These are phyloP conservation scores for Sarocladiaceae sp. DNA, from an alignment of 2,329 filamentous ascomycete species.

Conservation along the genomic window DNA sequence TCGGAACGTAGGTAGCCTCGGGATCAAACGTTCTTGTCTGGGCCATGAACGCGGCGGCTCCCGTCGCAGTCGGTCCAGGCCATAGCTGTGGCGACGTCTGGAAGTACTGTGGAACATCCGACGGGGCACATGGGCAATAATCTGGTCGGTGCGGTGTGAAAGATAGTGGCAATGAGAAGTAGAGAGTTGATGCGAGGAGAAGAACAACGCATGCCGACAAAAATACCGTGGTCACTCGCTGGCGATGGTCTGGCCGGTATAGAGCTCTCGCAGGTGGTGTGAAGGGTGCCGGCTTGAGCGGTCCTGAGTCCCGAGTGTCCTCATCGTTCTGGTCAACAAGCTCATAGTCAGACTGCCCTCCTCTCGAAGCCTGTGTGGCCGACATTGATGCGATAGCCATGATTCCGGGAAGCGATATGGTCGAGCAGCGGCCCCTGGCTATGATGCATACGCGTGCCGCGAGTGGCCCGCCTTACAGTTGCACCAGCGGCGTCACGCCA, in stretches of 20 bases:
- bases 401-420: neutral
- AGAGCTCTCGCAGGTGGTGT: constrained; percentile 8
- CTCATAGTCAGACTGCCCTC: neutral
- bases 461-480: neutral
- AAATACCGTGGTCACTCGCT: constrained; percentile 24
- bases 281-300: constrained; percentile 3
- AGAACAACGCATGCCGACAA: constrained; percentile 30
- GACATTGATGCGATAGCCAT: constrained; percentile 5
- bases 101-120: constrained; percentile 57
- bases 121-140: constrained; percentile 25
- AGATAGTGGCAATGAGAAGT: constrained; percentile 28
- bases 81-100: constrained; percentile 57
- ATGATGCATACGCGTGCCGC: neutral
- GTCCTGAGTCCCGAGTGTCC: neutral
- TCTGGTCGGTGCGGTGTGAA: constrained; percentile 18
- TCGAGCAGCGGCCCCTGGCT: neutral
- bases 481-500: neutral
- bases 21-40: constrained; percentile 67
- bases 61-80: constrained; percentile 67
- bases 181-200: constrained; percentile 33
- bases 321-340: constrained; percentile 7
- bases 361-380: neutral
- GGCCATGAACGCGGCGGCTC: constrained; percentile 64
- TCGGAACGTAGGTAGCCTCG: constrained; percentile 60
- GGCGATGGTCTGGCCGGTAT: constrained; percentile 21